Evolutionary conservation across 1,284 basidiomycete species (phyloP), one percentile per base, ranked within the genome.

Genomic region (Golubevia sp.): DNA sequence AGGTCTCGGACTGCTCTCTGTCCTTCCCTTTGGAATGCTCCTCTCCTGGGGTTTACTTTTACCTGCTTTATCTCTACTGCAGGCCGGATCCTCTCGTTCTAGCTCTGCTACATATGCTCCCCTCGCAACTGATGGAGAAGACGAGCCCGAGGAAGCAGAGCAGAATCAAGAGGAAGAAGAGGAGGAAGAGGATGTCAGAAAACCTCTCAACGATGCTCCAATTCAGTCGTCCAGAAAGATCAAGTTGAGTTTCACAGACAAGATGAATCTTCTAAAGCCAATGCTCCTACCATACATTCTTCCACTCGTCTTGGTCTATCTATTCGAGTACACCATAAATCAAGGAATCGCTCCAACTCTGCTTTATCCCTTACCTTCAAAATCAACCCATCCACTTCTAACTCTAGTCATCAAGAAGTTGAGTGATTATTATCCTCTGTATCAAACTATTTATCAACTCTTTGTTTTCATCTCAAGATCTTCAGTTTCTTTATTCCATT

Each of bases 381-480:
- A 86, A 1, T 85, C 88, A 48, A 77, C 85, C 49, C 85, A 90
- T 78, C 86, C 90, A 75, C 74, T 94, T 53, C 84, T 93, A 58
- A 87, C 89, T 76, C 88, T 87, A 74, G 87, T 97, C 63, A 93
- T 98, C 70, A 89, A 92, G 73, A 90, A 89, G 0, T 88, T 96
- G 30, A 87, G 92, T 34, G 96, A 99, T 80, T 99, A 96, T 83
- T 98, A 98, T 84, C 94, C 95, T 4, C 96, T 49, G 94, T 52
- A 15, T 38, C 61, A 50, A 89, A 87, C 92, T 52, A 88, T 91
- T 27, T 92, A 94, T 82, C 93, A 99, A 87, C 89, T 91, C 15
- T 94, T 94, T 54, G 96, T 99, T 55, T 99, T 99, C 86, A 82
- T 98, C 65, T 97, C 95, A 1, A 91, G 97, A 2, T 97, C 94